phyloP scores from a whole-genome alignment of 495 filamentous ascomycete species.

The Podospora bellae-mahoneyi region DNA sequence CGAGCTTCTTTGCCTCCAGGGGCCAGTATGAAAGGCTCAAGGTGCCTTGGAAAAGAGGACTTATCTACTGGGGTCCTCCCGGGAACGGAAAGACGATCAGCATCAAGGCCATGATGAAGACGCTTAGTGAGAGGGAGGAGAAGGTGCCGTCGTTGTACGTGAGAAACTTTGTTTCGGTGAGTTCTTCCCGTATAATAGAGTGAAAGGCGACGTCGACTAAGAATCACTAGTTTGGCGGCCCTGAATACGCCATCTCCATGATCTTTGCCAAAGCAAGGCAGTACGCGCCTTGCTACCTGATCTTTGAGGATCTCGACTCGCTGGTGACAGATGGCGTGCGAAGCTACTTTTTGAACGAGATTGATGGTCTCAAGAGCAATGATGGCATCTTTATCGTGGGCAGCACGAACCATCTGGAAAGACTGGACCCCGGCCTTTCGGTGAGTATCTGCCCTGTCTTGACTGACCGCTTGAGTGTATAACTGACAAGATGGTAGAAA shows the following conservation, averaged over 20 bases:
- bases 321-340: conserved; percentile 52
- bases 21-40: conserved; percentile 54
- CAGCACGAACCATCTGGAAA: conserved; percentile 59
- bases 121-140: conserved; percentile 42
- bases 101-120: conserved; percentile 64
- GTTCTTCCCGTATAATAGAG: conserved; percentile 43
- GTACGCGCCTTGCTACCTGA: conserved; percentile 49
- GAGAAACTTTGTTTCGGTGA: conserved; percentile 35
- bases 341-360: conserved; percentile 68
- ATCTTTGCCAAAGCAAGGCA: conserved; percentile 53
- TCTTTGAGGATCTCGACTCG: conserved; percentile 68
- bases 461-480: too few species aligned
- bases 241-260: conserved; percentile 42
- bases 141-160: conserved; percentile 39
- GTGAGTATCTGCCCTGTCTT: conserved; percentile 20
- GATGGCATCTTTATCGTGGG: conserved; percentile 65
- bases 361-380: conserved; percentile 65
- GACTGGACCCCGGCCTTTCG: conserved; percentile 59
- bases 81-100: conserved; percentile 68
- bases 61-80: conserved; percentile 59
- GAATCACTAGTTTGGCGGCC: conserved; percentile 34
- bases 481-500: conserved; percentile 33
- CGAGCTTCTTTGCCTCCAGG: conserved; percentile 55
- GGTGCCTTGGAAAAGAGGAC: conserved; percentile 54
- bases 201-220: conserved; percentile 26